Base-by-base conservation (phyloP, 495 filamentous ascomycete species). In the Hyaloscypha hepaticicola region DNA sequence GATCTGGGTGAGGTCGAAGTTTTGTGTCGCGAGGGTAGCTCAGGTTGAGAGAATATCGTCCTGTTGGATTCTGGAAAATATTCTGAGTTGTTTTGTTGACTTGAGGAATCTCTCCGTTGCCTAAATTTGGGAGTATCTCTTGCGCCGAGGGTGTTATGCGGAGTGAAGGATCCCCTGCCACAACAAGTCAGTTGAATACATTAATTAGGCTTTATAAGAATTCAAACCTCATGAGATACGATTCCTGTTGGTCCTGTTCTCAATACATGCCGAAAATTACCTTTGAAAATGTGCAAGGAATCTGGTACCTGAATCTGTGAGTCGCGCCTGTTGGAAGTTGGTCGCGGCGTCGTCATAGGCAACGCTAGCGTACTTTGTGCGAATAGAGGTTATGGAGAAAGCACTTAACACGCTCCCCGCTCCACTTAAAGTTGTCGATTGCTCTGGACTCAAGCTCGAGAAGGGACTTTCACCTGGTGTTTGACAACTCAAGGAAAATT, bases 121-220 rank as follows among this genome's bases (percentile, higher is more conserved):
- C 28, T 65, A 27, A 70, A 68, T 6, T 22, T 58, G 21, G 68
- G 57, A 26, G 59, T 49, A 16, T 64, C 52, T 56, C 21, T 60
- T 33, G 69, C 69, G 31, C 60, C 33, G 11, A 69, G 24, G 8
- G 63, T 66, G 26, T 71, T 71, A 14, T 53, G 60, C 22, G 64
- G 64, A 19, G 41, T 55, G 50, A 66, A 61, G 27, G 33, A 28
- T 22, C 57, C 58, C 59, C 64, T 64, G 41, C 19, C 50, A 22
- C 3, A 22, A 16, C 14, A 45, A 16, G 38, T 45, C 12, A 45
- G 38, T 11, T 45, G 38, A 45, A 52, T 25, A 25, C 14, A 38
- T 59, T 28, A 55, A 49, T 41, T 29, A 19, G 16, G 22, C 0
- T 19, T 28, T 6, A 19, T 9, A 63, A 48, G 45, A 31, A 16